Base-by-base conservation (phyloP, 2,329 filamentous ascomycete genomes). In the Phoma sp. region DNA sequence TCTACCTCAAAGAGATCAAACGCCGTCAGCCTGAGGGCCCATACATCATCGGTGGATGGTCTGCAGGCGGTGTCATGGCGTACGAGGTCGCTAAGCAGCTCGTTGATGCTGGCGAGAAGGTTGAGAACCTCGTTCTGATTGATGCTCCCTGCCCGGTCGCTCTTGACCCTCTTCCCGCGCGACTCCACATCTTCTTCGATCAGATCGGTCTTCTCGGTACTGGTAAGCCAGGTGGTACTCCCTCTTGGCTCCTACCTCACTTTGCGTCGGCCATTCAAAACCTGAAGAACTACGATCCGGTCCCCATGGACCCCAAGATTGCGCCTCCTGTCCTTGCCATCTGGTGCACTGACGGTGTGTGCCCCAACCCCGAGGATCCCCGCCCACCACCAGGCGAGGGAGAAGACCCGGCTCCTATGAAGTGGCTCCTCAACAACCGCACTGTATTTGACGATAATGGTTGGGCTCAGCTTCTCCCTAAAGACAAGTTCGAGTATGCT, bases 341-440 rank as follows among this genome's bases (percentile, higher is more conserved):
- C 62, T 92, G 88, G 86, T 90, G 87, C 67, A 84, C 86, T 58
- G 87, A 92, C 54, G 89, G 89, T 57, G 87, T 92, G 4, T 90
- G 87, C 77, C 83, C 87, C 59, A 78, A 83, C 49, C 84, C 87
- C 5, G 81, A 82, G 42, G 87, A 89, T 71, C 87, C 87, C 33
- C 81, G 84, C 36, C 87, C 87, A 79, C 65, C 87, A 81, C 75
- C 87, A 82, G 67, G 84, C 83, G 71, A 81, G 69, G 79, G 78
- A 56, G 80, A 81, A 70, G 80, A 82, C 57, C 79, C 80, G 48
- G 78, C 78, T 39, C 80, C 80, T 21, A 82, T 82, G 80, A 81
- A 74, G 64, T 92, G 89, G 83, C 76, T 92, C 47, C 81, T 92
- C 5, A 87, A 91, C 72, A 89, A 91, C 78, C 81, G 89, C 53